Base-by-base conservation (phyloP, 306 rosid genomes). In the Albizia julibrissin region DNA sequence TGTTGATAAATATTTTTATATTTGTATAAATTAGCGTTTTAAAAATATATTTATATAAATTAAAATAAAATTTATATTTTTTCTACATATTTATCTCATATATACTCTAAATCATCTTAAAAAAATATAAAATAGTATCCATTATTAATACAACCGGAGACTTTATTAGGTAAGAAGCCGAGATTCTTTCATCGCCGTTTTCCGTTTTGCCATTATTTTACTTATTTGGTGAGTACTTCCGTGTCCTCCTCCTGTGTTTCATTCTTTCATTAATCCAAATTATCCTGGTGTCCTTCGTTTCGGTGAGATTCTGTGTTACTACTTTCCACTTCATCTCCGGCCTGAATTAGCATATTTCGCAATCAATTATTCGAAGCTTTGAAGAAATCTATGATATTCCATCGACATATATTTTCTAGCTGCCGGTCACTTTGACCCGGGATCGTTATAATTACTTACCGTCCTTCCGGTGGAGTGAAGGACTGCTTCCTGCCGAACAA, bases 381-480 rank as follows among this genome's bases (percentile, higher is more conserved):
- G 29, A 69, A 49, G 67, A 69, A 49, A 58, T 43, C 15, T 31
- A 24, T 66, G 65, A 24, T 49, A 37, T 71, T 46, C 27, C n/a
- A 54, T 42, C 62, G 59, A 64, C 77, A 54, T 82, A 54, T 44
- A 26, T 67, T 64, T 10, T 54, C 27, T 22, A 34, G 27, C 43
- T 54, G 39, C 68, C 19, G 49, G 76, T 16, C 56, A 11, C 39
- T 72, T 74, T 58, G 68, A 77, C 43, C 22, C 73, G 13, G 69
- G 40, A 33, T 69, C 70, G 61, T 16, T 40, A 40, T 50, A 39
- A 54, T 62, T 69, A 62, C 49, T 83, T 61, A 56, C 58, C 33
- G 49, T 52, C 72, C 31, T 19, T 50, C 44, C 10, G 26, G 34
- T 19, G 10, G 44, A 29, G 14, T 44, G 77, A 73, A 31, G 61